Evolutionary conservation across 306 rosid species (phyloP).

Genomic region (Pyrus betulifolia): DNA sequence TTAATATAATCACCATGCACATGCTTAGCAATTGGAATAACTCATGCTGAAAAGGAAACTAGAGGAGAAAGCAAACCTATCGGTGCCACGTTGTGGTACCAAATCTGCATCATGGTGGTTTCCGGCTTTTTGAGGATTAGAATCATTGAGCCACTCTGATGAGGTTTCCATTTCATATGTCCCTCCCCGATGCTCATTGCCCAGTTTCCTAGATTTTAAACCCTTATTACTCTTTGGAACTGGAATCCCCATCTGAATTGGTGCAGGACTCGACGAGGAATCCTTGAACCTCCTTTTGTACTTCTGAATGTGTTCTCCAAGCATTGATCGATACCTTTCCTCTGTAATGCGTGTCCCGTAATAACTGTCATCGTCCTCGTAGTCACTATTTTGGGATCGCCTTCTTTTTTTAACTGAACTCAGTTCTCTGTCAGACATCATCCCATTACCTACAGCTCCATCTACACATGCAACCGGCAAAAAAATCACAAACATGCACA

Average conservation of each 20-base stretch:
- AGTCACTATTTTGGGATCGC: constrained; percentile 58
- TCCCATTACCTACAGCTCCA: constrained; percentile 57
- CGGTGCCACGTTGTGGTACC: constrained; percentile 25
- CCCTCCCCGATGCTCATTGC: constrained; percentile 54
- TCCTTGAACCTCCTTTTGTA: constrained; percentile 86
- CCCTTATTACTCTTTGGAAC: constrained; percentile 38
- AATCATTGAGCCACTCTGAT: constrained; percentile 60
- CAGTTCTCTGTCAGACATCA: constrained; percentile 47
- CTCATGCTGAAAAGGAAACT: constrained; percentile 9
- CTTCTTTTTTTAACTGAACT: constrained; percentile 51
- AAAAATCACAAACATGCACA: constrained; percentile 6
- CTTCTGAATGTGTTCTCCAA: constrained; percentile 86
- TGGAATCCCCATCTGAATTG: constrained; percentile 35
- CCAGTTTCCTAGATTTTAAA: constrained; percentile 49
- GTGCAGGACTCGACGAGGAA: constrained; percentile 49
- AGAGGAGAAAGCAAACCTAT: constrained; percentile 51
- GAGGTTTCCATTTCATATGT: constrained; percentile 46
- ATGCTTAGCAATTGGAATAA: neutral
- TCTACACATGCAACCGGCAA: constrained; percentile 38
- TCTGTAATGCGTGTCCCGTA: constrained; percentile 51
- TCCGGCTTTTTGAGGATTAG: constrained; percentile 46
- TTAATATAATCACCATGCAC: neutral
- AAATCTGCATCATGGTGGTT: constrained; percentile 45
- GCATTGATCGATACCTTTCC: constrained; percentile 85
- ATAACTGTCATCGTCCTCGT: constrained; percentile 54